These are phyloP conservation scores for Neurospora sp. DNA, from an alignment of 495 filamentous ascomycete genomes.

Conservation along the genomic window DNA sequence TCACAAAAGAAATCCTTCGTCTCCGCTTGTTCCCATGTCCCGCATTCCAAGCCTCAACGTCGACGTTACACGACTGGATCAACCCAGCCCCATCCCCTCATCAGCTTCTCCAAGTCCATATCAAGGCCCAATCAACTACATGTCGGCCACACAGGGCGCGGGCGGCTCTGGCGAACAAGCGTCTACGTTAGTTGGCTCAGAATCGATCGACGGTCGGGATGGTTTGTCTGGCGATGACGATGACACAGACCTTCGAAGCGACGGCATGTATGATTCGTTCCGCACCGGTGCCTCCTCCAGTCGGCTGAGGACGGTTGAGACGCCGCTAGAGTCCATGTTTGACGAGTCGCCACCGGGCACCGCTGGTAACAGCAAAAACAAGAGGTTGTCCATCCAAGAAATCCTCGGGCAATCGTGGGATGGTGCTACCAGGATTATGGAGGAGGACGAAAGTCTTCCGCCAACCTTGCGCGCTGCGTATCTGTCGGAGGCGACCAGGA, in stretches of 20 bases:
- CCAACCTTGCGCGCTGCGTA: slow-evolving; percentile 43
- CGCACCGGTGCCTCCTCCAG: slow-evolving; percentile 64
- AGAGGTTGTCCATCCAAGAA: slow-evolving; percentile 47
- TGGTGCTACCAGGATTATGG: slow-evolving; percentile 46
- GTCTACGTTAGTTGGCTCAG: slow-evolving; percentile 75
- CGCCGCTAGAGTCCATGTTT: slow-evolving; percentile 78
- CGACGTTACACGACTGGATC: slow-evolving; percentile 36
- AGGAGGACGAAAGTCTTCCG: slow-evolving; percentile 52
- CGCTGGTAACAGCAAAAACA: slow-evolving; percentile 42
- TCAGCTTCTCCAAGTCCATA: slow-evolving; percentile 11
- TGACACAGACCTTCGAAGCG: slow-evolving; percentile 76
- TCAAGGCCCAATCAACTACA: slow-evolving; percentile 17
- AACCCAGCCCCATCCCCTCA: slow-evolving; percentile 27
- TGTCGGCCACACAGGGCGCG: slow-evolving; percentile 14
- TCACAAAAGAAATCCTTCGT: slow-evolving; percentile 40
- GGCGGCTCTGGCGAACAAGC: slow-evolving; percentile 48
- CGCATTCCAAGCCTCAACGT: slow-evolving; percentile 49
- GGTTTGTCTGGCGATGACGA: slow-evolving; percentile 74
- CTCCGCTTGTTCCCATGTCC: slow-evolving; percentile 46
- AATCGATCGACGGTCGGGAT: slow-evolving; percentile 58
- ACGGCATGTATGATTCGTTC: slow-evolving; percentile 85
- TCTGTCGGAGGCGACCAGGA: slow-evolving; percentile 10
- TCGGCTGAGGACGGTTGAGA: slow-evolving; percentile 38
- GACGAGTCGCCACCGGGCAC: slow-evolving; percentile 56
- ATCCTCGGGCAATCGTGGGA: slow-evolving; percentile 38